Conservation (phyloP, 2,329 filamentous ascomycete species). For the Venturia aucupariae region DNA sequence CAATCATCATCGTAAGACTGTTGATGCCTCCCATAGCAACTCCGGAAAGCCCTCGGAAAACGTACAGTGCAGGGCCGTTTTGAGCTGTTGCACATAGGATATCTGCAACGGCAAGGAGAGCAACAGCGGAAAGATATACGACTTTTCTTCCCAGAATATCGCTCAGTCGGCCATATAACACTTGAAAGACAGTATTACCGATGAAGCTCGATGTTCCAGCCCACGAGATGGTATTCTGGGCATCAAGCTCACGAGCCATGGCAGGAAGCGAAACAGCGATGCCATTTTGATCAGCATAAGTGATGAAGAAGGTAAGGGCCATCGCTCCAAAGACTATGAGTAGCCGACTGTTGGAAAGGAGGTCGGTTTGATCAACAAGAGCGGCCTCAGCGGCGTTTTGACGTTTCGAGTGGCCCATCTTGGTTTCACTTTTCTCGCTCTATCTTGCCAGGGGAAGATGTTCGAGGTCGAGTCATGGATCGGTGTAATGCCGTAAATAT, state of each 20-base stretch:
- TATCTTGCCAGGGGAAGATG: not conserved
- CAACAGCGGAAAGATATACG: slow-evolving; percentile 45
- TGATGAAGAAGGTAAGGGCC: slow-evolving; percentile 7
- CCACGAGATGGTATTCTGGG: slow-evolving; percentile 45
- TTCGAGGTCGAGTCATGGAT: not conserved
- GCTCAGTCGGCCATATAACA: slow-evolving; percentile 53
- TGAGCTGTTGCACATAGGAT: slow-evolving; percentile 50
- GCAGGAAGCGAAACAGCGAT: slow-evolving; percentile 8
- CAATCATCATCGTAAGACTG: slow-evolving; percentile 45
- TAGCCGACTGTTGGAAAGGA: slow-evolving; percentile 8
- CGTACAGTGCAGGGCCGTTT: slow-evolving; percentile 50
- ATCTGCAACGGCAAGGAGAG: slow-evolving; percentile 46
- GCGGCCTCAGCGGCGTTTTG: slow-evolving; percentile 32
- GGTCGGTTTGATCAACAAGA: slow-evolving; percentile 27
- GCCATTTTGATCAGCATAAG: slow-evolving; percentile 12
- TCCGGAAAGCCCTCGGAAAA: slow-evolving; percentile 51
- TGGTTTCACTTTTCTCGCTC: not conserved
- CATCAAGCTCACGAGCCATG: slow-evolving; percentile 21
- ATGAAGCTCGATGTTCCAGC: slow-evolving; percentile 45
- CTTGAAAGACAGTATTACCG: slow-evolving; percentile 53
- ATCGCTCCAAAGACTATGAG: slow-evolving; percentile 5
- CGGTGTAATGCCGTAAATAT: too few relatives aligned
- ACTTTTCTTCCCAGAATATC: slow-evolving; percentile 54
- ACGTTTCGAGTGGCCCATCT: not conserved
- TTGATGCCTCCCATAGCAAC: slow-evolving; percentile 54